phyloP scores from a whole-genome alignment of 164 flowering plant species.

The Chimonanthus praecox region DNA sequence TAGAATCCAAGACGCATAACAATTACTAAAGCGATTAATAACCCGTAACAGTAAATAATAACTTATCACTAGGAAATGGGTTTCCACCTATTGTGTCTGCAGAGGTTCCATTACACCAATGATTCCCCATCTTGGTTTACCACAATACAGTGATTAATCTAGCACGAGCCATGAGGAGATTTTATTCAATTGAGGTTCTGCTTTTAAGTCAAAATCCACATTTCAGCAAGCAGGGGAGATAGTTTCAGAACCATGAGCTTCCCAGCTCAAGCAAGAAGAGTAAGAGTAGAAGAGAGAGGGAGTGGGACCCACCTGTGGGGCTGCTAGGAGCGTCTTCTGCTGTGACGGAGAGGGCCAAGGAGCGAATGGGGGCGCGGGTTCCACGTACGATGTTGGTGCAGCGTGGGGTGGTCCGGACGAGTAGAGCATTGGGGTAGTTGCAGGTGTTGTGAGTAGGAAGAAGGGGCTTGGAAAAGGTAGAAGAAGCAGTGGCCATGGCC shows the following conservation, averaged over 20 bases:
- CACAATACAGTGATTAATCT: too few relatives aligned
- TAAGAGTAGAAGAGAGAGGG: not conserved
- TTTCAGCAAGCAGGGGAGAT: not conserved
- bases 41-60: too few relatives aligned
- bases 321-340: conserved; percentile 1
- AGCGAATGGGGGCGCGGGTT: not conserved
- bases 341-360: not conserved
- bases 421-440: not conserved
- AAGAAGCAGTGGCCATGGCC: conserved; percentile 17
- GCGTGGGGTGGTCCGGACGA: not conserved
- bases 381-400: conserved; percentile 11
- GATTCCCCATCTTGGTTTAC: too few relatives aligned
- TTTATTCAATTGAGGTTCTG: not conserved
- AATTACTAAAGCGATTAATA: too few relatives aligned
- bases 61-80: too few relatives aligned
- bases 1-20: too few relatives aligned
- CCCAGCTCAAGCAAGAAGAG: not conserved
- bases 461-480: conserved; percentile 14
- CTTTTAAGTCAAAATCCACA: not conserved
- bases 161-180: too few relatives aligned
- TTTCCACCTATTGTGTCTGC: too few relatives aligned
- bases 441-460: not conserved
- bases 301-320: not conserved
- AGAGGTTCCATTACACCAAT: too few relatives aligned
- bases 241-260: not conserved